These are phyloP conservation scores for Penicillium capsulatum DNA, from an alignment of 2,329 filamentous ascomycete genomes.

Conservation along the genomic window DNA sequence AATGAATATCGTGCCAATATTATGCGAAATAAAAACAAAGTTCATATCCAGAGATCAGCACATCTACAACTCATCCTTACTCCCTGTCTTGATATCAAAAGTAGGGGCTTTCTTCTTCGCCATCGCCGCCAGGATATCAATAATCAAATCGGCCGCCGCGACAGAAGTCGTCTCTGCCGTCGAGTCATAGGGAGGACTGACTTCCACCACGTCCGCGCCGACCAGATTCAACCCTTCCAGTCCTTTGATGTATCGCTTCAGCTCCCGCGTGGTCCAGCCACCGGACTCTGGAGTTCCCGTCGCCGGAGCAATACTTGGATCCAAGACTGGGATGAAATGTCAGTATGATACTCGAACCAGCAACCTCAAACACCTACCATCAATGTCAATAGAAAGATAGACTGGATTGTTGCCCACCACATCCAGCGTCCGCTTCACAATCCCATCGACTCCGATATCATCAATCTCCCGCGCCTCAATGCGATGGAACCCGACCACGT, in stretches of 20 bases:
- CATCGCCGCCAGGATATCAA: conserved; percentile 30
- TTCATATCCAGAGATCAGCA: too few relatives aligned
- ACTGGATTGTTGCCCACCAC: conserved; percentile 21
- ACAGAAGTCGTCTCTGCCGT: conserved; percentile 26
- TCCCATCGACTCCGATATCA: conserved; percentile 21
- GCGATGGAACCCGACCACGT: conserved; percentile 22
- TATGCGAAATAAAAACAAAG: too few relatives aligned
- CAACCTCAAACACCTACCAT: conserved; percentile 13
- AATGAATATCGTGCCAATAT: too few relatives aligned
- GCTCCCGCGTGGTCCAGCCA: conserved; percentile 21
- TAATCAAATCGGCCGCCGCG: conserved; percentile 28
- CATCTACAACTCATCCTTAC: conserved; percentile 5
- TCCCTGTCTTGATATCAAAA: neutral
- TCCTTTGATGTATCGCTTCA: conserved; percentile 18
- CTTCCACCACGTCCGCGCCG: conserved; percentile 34
- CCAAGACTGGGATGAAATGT: conserved; percentile 17
- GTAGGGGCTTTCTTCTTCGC: conserved; percentile 14
- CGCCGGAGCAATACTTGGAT: conserved; percentile 32
- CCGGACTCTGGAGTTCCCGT: conserved; percentile 27
- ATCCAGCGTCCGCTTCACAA: conserved; percentile 17
- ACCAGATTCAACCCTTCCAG: conserved; percentile 19
- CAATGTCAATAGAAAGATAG: conserved; percentile 34
- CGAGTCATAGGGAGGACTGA: conserved; percentile 44
- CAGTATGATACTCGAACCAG: neutral
- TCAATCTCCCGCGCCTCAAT: conserved; percentile 27